Evolutionary conservation across 768 basidiomycete genomes (phyloP), one percentile per base, ranked within the genome.

Genomic region (Trametes cingulata): DNA sequence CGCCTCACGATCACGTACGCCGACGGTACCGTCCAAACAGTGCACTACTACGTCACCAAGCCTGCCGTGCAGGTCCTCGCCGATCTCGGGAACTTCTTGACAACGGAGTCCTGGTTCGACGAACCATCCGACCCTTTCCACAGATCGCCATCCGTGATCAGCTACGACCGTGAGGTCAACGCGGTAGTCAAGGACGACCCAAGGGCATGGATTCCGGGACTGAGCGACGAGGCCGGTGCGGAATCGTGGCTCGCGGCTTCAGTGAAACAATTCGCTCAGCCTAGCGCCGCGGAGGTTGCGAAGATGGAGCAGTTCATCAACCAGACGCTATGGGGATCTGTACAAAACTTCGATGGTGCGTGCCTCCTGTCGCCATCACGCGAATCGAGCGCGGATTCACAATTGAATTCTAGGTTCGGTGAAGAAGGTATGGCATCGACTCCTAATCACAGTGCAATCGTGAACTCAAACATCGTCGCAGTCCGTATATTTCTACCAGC

Each of bases 161-260:
- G 78, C 61, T 85, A 82, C 61, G 83, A 85, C 60, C 74, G 82
- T 9, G 73, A 79, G 54, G 80, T 78, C 2, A 79, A 83, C 60
- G 78, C 78, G 8, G 58, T 77, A 0, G 81, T 85, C 1, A 76
- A 68, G 62, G 77, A 84, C 62, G 83, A 83, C 56, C 75, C 80
- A 14, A 69, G 83, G 39, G 81, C 82, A 14, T 85, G 83, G 83
- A 85, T 85, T 52, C 78, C 82, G n/a, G 83, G 83, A 0, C 64
- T 84, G 59, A 82, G 81, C 50, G 82, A 85, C 62, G 83, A 85
- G 68, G 83, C 80, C n/a, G 83, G 83, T 27, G 82, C 83, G 0
- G 82, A 82, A 12, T 82, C 82, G 22, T 84, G 82, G 81, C 65
- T 85, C 14, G 81, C 83, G 8, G 82, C 80, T 17, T 71, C 78